Conservation (phyloP, 164 flowering plant species). For the Magnolia kwangsiensis region DNA sequence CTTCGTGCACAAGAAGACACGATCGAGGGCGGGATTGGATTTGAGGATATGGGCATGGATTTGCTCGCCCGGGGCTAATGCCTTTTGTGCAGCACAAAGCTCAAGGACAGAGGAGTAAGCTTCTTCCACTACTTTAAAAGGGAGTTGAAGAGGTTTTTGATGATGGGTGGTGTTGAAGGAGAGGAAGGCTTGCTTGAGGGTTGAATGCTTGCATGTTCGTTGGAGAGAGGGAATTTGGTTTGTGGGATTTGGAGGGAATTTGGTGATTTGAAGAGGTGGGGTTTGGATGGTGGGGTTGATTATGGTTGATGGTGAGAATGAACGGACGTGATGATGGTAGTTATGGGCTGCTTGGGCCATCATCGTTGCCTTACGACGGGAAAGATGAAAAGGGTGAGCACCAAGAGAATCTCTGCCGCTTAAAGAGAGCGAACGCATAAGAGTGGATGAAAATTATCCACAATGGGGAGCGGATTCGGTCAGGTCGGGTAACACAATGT, state of each 20-base stretch:
- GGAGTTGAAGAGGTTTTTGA: slow-evolving; percentile 12
- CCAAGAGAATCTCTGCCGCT: not conserved
- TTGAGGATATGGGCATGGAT: slow-evolving; percentile 62
- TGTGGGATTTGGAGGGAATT: slow-evolving; percentile 18
- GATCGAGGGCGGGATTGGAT: slow-evolving; percentile 22
- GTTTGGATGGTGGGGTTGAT: not conserved
- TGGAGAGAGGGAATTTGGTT: slow-evolving; percentile 20
- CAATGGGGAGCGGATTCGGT: too few species aligned
- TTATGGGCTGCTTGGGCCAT: not conserved
- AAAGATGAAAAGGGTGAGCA: not conserved
- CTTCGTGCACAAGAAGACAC: slow-evolving; percentile 57
- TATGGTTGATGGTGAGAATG: not conserved
- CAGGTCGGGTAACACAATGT: too few species aligned
- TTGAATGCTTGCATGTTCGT: slow-evolving; percentile 32
- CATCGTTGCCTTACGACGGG: not conserved
- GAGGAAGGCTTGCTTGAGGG: slow-evolving; percentile 45
- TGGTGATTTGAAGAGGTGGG: slow-evolving; percentile 18
- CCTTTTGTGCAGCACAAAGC: slow-evolving; percentile 48
- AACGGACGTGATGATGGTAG: not conserved
- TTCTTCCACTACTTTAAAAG: slow-evolving; percentile 39
- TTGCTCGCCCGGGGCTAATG: slow-evolving; percentile 51
- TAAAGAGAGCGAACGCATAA: too few species aligned
- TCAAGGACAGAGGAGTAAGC: slow-evolving; percentile 52
- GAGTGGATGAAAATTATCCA: too few species aligned
- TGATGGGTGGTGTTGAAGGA: slow-evolving; percentile 21